Base-by-base conservation (phyloP, 228 moss, liverwort and hornwort species). In the Sphagnum magellanicum region DNA sequence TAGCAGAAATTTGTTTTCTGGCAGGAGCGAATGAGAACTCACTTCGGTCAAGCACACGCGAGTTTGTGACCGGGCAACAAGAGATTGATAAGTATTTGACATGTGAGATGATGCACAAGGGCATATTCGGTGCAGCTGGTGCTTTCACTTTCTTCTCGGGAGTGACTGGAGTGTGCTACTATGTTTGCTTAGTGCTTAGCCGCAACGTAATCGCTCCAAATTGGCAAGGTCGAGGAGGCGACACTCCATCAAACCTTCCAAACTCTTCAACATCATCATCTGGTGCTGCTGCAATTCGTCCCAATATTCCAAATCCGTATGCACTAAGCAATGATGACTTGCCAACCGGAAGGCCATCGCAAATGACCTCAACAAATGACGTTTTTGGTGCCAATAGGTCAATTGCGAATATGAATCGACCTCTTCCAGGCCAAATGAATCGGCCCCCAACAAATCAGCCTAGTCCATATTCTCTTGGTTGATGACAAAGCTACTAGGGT, bases 11-110 rank as follows among this genome's bases (percentile, higher is more conserved):
- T 65, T 78, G 78, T 70, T 82, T 72, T 55, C 65, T 88, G 12
- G 85, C 80, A 48, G 84, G 80, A 60, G 84, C 88, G 32, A 82
- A 81, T 59, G 79, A 81, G 70, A 78, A 82, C 50, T 72, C 84
- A 50, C 67, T 86, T 48, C 71, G 72, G 59, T 83, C 83, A 8
- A 50, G 82, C 73, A 71, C 71, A 59, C 12, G 69, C 71, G 75
- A 59, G 75, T 51, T 65, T 32, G 78, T 70, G 11, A 87, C 83
- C 0, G 83, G 82, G 15, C 75, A 83, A 7, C 68, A 78, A 11
- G 72, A 55, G 52, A 80, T 83, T 49, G 80, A 80, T 78, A 63
- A 80, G 16, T 87, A 78, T 60, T 62, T 83, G 78, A 83, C 80
- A 16, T 80, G 83, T 65, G 80, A 87, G 72, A 80, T 78, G 51